These are phyloP conservation scores for Xylaria hypoxylon DNA, from an alignment of 2,329 filamentous ascomycete genomes.

Conservation along the genomic window DNA sequence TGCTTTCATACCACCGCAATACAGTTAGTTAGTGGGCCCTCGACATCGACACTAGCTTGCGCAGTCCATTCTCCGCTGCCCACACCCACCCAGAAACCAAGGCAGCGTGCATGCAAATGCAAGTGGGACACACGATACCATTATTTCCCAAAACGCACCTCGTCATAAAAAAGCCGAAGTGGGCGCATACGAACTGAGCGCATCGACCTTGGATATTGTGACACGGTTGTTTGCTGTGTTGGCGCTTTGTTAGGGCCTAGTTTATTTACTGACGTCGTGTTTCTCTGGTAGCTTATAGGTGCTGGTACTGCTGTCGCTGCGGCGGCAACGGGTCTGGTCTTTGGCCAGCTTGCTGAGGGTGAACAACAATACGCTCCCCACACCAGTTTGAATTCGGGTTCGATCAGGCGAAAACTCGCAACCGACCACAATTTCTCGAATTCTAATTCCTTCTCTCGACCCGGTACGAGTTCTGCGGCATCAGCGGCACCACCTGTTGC, in stretches of 20 bases:
- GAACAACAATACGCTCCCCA: conserved; percentile 47
- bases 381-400: conserved; percentile 44
- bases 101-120: conserved; percentile 17
- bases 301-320: conserved; percentile 71
- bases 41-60: conserved; percentile 21
- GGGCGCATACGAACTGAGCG: neutral
- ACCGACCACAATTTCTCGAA: conserved; percentile 53
- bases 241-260: conserved; percentile 17
- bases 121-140: conserved; percentile 21
- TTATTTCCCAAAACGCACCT: conserved; percentile 14
- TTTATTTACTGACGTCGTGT: conserved; percentile 42
- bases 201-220: neutral
- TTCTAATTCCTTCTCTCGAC: conserved; percentile 53
- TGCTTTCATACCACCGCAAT: conserved; percentile 29
- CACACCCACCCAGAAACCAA: conserved; percentile 29
- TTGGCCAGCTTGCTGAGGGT: conserved; percentile 64
- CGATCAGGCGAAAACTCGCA: conserved; percentile 50
- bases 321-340: conserved; percentile 68
- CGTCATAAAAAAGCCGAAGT: neutral
- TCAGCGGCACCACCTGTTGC: conserved; percentile 50
- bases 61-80: conserved; percentile 25
- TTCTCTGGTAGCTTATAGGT: conserved; percentile 65
- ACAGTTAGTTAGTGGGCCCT: conserved; percentile 35
- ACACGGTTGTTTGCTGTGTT: conserved; percentile 9
- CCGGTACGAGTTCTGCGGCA: conserved; percentile 55